Percentiles rank a stretch among this genome's conserved stretches.
Evolutionary conservation across 805 yeast species (phyloP).

Genomic region (Lipomyces lipofer): DNA sequence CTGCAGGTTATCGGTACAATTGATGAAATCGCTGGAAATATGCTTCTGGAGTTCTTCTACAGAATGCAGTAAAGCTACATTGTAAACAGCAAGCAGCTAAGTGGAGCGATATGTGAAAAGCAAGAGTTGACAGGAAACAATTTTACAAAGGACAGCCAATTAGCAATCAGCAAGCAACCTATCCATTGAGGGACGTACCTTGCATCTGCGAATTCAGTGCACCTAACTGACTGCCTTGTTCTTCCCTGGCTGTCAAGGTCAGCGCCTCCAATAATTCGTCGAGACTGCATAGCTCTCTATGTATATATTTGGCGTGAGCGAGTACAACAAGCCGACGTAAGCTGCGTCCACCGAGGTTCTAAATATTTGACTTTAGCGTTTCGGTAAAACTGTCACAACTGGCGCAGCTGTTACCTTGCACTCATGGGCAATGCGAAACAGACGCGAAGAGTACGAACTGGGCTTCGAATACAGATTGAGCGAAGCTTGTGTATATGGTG

Average conservation of each 20-base stretch:
- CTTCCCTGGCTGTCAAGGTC: conserved; percentile 2
- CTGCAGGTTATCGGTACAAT: too few relatives aligned
- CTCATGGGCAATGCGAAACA: conserved; percentile 14
- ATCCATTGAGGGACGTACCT: too few relatives aligned
- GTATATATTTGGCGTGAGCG: conserved; percentile 26
- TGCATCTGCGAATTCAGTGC: background rate
- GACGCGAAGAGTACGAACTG: conserved; percentile 13
- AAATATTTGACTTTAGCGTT: background rate
- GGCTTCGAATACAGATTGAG: conserved; percentile 20
- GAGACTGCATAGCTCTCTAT: conserved; percentile 12
- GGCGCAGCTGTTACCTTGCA: conserved; percentile 11
- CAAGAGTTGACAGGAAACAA: too few relatives aligned
- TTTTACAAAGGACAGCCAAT: too few relatives aligned
- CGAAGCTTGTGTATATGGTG: conserved; percentile 25
- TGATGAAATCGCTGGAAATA: too few relatives aligned
- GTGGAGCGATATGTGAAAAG: too few relatives aligned
- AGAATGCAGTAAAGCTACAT: too few relatives aligned
- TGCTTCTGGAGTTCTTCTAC: too few relatives aligned
- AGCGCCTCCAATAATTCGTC: conserved; percentile 21
- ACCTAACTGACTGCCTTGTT: background rate
- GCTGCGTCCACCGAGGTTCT: conserved; percentile 25
- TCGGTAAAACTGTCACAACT: background rate
- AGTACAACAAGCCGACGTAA: conserved; percentile 22
- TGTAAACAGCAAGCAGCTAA: too few relatives aligned
- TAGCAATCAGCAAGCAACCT: too few relatives aligned